These are phyloP conservation scores for Benincasa hispida DNA, from an alignment of 306 rosid species.

Conservation along the genomic window DNA sequence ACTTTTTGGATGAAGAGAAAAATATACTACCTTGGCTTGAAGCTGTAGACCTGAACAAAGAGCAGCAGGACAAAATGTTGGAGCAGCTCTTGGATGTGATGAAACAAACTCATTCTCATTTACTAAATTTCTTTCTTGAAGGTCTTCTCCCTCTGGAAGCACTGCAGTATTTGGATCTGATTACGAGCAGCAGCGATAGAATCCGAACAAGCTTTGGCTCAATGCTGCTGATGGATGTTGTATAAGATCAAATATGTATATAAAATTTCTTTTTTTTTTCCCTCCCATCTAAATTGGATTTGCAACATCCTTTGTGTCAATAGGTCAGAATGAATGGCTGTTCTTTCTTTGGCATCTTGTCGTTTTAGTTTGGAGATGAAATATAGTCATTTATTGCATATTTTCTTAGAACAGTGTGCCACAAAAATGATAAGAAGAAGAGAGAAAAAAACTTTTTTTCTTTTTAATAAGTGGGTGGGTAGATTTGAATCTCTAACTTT, in stretches of 20 bases:
- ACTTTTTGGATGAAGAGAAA: conserved; percentile 66
- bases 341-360: neutral
- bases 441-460: neutral
- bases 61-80: conserved; percentile 33
- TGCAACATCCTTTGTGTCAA: neutral
- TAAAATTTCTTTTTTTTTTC: neutral
- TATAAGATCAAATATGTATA: neutral
- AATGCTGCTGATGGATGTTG: neutral
- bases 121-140: conserved; percentile 57
- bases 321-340: neutral
- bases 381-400: neutral
- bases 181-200: conserved; percentile 9
- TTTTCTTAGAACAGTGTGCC: neutral
- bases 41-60: conserved; percentile 63
- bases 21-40: conserved; percentile 60
- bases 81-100: conserved; percentile 63
- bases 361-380: conserved; percentile 1
- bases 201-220: neutral
- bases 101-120: conserved; percentile 61
- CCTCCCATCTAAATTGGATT: neutral
- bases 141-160: conserved; percentile 66
- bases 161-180: conserved; percentile 66
- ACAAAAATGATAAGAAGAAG: neutral
- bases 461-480: no score
- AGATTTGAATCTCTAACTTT: no score